Base-by-base conservation (phyloP, 2,329 filamentous ascomycete species). In the Teratosphaeriaceae sp. region DNA sequence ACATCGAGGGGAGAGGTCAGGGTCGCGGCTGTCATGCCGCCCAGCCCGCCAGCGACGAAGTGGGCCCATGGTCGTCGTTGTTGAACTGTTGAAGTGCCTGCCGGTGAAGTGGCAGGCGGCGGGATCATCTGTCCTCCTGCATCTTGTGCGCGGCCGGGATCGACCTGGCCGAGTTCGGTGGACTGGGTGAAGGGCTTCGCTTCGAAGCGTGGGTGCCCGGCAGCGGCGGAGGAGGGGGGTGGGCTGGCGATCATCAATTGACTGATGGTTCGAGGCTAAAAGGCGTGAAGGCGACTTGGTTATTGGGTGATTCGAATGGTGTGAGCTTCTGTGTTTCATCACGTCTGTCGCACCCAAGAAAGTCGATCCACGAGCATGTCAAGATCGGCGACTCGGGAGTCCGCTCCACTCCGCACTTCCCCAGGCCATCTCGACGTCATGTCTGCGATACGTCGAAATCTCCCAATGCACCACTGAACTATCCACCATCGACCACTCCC, bases 1-100 rank as follows among this genome's bases (percentile, higher is more conserved):
- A 96, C 89, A 61, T 96, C 90, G 46, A 97, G 83, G 18, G 90
- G 90, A 7, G 88, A 88, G 1, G 90, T 96, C n/a, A 96, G 68
- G n/a, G 85, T 82, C 19, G 90, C 86, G 9, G 90, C 84, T 15
- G 87, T 88, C 82, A 95, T 94, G 54, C 89, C 89, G 55, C 89
- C 89, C 40, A 87, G 69, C 31, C 89, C 89, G 74, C 89, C 89
- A 42, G 89, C 89, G 45, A 95, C 77, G 59, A 96, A 83, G 71
- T 95, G 88, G 48, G 88, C 85, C 85, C 88, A 94, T 64, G 88
- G 88, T 65, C 88, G 89, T 56, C 58, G 53, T 37, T 60, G 53
- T 44, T 56, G 57, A 20, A 56, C 8, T n/a, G 30, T 7, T 15
- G 21, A 3, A 9, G 18, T 42, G 38, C 35, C 38, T 38, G 64